A percentile compares a stretch with the other conserved stretches of the same genome.
phyloP scores from a whole-genome alignment of 106 monocot species.

The Dendrobium officinale region DNA sequence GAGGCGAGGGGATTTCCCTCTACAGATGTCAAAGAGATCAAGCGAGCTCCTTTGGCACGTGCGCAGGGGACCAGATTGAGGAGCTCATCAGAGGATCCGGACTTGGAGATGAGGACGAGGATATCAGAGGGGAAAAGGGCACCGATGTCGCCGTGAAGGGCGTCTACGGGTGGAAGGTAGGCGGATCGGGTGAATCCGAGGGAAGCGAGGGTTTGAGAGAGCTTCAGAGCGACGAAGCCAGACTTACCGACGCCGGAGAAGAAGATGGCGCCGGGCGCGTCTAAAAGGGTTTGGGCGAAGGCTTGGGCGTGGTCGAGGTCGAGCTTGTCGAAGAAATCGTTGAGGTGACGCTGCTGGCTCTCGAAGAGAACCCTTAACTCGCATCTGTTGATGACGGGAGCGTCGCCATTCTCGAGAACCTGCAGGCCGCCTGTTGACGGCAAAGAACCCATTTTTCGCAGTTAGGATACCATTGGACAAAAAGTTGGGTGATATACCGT shows the following conservation, averaged over 20 bases:
- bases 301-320: constrained; percentile 34
- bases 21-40: constrained; percentile 65
- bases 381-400: neutral
- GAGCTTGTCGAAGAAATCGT: constrained; percentile 76
- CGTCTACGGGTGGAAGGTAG: constrained; percentile 72
- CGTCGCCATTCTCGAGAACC: neutral
- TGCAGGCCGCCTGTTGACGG: neutral
- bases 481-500: too few relatives aligned
- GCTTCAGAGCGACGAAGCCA: constrained; percentile 68
- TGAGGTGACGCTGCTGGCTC: constrained; percentile 44
- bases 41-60: constrained; percentile 56
- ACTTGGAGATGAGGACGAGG: constrained; percentile 77
- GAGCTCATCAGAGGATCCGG: constrained; percentile 77
- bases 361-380: constrained; percentile 33
- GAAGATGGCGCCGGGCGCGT: constrained; percentile 55
- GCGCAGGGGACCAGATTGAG: constrained; percentile 66
- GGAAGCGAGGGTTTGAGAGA: constrained; percentile 69
- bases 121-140: constrained; percentile 46
- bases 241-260: constrained; percentile 87
- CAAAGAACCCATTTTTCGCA: neutral
- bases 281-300: constrained; percentile 55
- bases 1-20: constrained; percentile 34
- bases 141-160: constrained; percentile 89
- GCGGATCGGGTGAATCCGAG: constrained; percentile 61
- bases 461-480: too few relatives aligned